Percentiles rank a stretch among this genome's conserved stretches.
Evolutionary conservation across 345 rosid species (phyloP).

Genomic region (Syzygium aromaticum): DNA sequence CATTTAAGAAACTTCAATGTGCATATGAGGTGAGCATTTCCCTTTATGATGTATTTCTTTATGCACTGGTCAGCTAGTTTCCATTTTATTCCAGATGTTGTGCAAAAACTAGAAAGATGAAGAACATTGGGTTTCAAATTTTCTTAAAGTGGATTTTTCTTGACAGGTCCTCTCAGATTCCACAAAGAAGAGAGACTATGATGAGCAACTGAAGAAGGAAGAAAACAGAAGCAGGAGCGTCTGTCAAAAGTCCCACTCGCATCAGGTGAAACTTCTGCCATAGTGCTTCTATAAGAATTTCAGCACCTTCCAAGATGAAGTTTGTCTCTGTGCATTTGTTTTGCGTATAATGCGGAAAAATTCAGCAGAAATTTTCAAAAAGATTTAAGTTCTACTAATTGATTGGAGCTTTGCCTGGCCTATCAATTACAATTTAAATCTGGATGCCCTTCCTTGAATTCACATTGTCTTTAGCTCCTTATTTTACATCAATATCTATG

Average conservation of each 20-base stretch:
- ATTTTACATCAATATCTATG: background rate
- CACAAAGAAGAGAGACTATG: constrained; percentile 81
- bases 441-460: background rate
- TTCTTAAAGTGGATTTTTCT: constrained; percentile 4
- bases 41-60: background rate
- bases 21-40: constrained; percentile 73
- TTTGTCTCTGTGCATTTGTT: background rate
- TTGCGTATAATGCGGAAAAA: background rate
- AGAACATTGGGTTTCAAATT: constrained; percentile 1
- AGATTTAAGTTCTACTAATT: background rate
- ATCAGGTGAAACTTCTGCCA: constrained; percentile 38
- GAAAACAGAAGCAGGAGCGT: constrained; percentile 71
- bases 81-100: background rate
- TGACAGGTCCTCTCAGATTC: constrained; percentile 85
- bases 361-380: background rate
- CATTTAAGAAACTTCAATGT: constrained; percentile 95
- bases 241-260: constrained; percentile 48
- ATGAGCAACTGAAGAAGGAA: constrained; percentile 81
- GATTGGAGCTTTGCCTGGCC: background rate
- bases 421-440: background rate
- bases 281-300: background rate
- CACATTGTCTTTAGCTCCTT: background rate
- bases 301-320: background rate
- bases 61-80: background rate
- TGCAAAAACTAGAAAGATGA: background rate